Evolutionary conservation across 139 green algal species (phyloP).

Genomic region (Chlorella sp.): DNA sequence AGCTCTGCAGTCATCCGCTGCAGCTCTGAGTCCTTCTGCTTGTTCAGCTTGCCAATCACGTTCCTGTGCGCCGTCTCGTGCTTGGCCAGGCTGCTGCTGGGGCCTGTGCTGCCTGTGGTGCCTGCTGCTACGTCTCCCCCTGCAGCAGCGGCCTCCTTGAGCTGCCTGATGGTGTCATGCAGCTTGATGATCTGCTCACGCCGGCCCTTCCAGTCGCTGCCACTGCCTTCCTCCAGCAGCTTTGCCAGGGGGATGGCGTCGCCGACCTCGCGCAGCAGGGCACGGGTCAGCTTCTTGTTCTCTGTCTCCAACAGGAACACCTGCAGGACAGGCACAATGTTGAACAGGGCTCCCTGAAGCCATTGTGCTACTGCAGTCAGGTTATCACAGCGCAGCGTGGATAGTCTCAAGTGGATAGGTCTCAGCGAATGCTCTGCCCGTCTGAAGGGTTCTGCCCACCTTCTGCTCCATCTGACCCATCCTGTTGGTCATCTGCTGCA

Average conservation of each 20-base stretch:
- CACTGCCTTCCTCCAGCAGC: slow-evolving; percentile 6
- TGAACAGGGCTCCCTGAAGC: too few species aligned
- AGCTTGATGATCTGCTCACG: slow-evolving; percentile 54
- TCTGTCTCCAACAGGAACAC: slow-evolving; percentile 43
- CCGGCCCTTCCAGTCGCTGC: slow-evolving; percentile 43
- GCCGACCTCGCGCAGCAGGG: slow-evolving; percentile 55
- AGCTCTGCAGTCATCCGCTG: slow-evolving; percentile 35
- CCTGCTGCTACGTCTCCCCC: slow-evolving; percentile 10
- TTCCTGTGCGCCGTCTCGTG: slow-evolving; percentile 26
- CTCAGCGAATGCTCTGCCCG: background rate
- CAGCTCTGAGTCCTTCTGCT: slow-evolving; percentile 14
- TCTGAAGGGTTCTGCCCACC: slow-evolving; percentile 11
- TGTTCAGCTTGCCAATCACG: slow-evolving; percentile 37
- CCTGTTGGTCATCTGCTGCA: slow-evolving; percentile 43
- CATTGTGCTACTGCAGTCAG: too few species aligned
- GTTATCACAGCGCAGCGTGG: background rate
- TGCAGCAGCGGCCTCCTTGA: slow-evolving; percentile 27
- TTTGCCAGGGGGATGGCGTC: slow-evolving; percentile 51
- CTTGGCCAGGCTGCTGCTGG: background rate
- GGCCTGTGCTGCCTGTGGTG: slow-evolving; percentile 12
- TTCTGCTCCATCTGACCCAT: slow-evolving; percentile 46
- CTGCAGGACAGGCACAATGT: slow-evolving; percentile 30
- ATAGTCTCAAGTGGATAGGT: background rate
- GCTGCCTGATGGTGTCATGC: slow-evolving; percentile 43
- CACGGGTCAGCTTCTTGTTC: slow-evolving; percentile 46